Conservation (phyloP, 176 grass and related monocot genomes). For the Hyparrhenia diplandra region DNA sequence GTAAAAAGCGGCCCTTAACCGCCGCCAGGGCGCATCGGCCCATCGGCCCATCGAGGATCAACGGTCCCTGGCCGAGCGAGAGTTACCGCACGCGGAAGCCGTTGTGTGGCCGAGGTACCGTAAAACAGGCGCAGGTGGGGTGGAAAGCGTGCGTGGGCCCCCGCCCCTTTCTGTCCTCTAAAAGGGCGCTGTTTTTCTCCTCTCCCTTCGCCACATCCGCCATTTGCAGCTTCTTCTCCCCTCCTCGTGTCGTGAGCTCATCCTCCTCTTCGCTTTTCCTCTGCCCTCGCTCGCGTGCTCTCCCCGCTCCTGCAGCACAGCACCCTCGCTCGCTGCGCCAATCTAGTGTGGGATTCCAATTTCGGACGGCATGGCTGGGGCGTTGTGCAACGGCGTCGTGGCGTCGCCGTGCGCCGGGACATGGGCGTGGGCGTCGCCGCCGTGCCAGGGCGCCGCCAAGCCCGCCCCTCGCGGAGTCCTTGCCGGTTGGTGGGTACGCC, state of each 20-base stretch:
- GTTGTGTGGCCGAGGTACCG: not conserved
- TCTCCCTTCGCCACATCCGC: slow-evolving; percentile 32
- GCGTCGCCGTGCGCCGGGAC: slow-evolving; percentile 10
- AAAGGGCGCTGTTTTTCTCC: not conserved
- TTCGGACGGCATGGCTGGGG: slow-evolving; percentile 32
- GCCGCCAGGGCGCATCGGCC: not conserved
- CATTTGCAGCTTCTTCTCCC: not conserved
- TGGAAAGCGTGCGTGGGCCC: not conserved
- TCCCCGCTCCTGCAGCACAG: not conserved
- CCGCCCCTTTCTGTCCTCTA: not conserved
- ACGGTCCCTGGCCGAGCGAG: no score
- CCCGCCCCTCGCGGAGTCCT: slow-evolving; percentile 16
- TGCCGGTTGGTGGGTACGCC: slow-evolving; percentile 6
- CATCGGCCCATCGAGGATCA: no score
- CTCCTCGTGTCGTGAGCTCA: not conserved
- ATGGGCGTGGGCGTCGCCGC: not conserved
- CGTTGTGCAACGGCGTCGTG: slow-evolving; percentile 30
- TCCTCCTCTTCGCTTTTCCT: no score
- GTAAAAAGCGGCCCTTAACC: not conserved
- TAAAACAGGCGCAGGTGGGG: not conserved
- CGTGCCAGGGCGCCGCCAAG: slow-evolving; percentile 5
- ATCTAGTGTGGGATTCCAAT: not conserved
- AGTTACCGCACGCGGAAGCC: no score
- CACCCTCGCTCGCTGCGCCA: not conserved
- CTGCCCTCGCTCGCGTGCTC: not conserved